A percentile compares a stretch with the other conserved stretches of the same genome.
These are phyloP conservation scores for Venturia asperata DNA, from an alignment of 2,329 filamentous ascomycete species.

Conservation along the genomic window DNA sequence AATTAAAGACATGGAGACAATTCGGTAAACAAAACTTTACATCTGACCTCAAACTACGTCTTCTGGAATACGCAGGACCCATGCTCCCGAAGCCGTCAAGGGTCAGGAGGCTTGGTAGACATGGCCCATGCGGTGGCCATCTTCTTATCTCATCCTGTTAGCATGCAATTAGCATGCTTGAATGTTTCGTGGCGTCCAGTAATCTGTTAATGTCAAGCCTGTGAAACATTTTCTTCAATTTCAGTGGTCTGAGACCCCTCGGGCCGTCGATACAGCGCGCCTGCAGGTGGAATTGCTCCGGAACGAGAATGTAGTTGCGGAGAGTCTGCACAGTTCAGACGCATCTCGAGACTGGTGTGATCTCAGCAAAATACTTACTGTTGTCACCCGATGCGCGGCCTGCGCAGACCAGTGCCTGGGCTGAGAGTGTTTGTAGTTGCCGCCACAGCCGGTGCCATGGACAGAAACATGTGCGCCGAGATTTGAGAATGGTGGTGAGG, in stretches of 20 bases:
- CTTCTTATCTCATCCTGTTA: background rate
- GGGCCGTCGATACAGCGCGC: background rate
- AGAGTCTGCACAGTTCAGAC: background rate
- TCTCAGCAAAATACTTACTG: background rate
- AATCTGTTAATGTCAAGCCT: background rate
- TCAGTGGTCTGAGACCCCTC: background rate
- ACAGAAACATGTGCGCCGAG: background rate
- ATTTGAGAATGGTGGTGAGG: background rate
- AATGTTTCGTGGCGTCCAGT: conserved; percentile 12
- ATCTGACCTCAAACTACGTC: background rate
- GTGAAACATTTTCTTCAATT: background rate
- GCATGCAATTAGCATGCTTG: background rate
- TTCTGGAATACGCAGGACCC: background rate
- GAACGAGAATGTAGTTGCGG: background rate
- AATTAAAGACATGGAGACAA: background rate
- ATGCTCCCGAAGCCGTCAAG: background rate
- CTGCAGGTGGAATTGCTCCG: background rate
- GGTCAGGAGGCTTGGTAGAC: background rate
- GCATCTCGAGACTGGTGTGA: background rate
- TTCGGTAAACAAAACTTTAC: background rate
- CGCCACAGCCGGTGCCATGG: background rate
- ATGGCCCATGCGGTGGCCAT: background rate
- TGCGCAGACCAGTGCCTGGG: background rate
- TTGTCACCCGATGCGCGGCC: background rate
- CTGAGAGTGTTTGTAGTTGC: background rate